Percentiles rank a stretch among this genome's conserved stretches.
These are phyloP conservation scores for Earliella scabrosa DNA, from an alignment of 1,284 basidiomycete genomes.

Conservation along the genomic window DNA sequence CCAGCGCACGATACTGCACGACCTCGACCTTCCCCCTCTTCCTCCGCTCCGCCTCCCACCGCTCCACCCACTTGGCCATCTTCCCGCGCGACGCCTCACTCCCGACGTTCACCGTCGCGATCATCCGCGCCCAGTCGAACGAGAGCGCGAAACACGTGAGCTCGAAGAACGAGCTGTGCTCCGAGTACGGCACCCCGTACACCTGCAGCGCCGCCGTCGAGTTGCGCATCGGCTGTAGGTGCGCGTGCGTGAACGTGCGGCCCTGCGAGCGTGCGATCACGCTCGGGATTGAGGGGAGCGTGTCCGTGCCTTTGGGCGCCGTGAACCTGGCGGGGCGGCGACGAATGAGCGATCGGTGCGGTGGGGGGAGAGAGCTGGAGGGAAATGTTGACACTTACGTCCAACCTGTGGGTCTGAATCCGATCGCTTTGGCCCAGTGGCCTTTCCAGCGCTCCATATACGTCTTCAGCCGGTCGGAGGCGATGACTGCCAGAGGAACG, in stretches of 20 bases:
- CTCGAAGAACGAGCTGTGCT: constrained; percentile 95
- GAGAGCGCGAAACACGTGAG: constrained; percentile 93
- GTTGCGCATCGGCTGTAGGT: constrained; percentile 75
- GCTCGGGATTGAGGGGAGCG: constrained; percentile 61
- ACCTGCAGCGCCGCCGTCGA: constrained; percentile 74
- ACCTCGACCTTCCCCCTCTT: constrained; percentile 54
- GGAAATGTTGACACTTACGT: constrained; percentile 55
- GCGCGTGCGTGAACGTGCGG: constrained; percentile 66
- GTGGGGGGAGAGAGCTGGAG: no score
- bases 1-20: constrained; percentile 63
- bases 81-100: constrained; percentile 78
- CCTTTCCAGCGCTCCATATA: constrained; percentile 82
- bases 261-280: constrained; percentile 73
- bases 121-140: constrained; percentile 82
- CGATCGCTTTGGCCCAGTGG: constrained; percentile 77
- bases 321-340: no score
- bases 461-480: constrained; percentile 76
- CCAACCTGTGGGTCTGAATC: constrained; percentile 95
- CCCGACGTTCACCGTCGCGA: constrained; percentile 95
- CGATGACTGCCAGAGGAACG: constrained; percentile 80
- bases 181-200: constrained; percentile 93
- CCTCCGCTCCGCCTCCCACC: constrained; percentile 84
- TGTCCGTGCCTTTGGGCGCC: constrained; percentile 69
- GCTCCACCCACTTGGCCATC: constrained; percentile 87
- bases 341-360: no score